Base-by-base conservation (phyloP, 2,329 filamentous ascomycete species). In the Trichoderma citrinoviride region DNA sequence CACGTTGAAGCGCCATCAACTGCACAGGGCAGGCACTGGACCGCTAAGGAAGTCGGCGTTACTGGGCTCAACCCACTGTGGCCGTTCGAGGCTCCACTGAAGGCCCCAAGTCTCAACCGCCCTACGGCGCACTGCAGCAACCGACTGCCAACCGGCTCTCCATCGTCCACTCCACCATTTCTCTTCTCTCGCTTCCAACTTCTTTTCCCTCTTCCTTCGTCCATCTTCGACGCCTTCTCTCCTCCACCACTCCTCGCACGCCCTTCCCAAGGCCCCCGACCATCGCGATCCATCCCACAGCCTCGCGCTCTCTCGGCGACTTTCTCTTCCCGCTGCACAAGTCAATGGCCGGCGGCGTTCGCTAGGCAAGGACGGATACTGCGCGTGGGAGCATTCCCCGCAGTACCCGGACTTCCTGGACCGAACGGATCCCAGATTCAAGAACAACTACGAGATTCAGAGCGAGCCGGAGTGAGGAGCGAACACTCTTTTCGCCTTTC, bases 321-420 rank as follows among this genome's bases (percentile, higher is more conserved):
- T 52, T 33, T 47, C 41, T 62, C 25, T 55, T 12, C 12, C 33
- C 66, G 63, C 66, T 66, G 68, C 67, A 67, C 65, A 76, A 73
- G 82, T 80, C 82, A 83, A 87, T 87, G 85, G 81, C 80, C 82
- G 78, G 80, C 76, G 77, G 81, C 78, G 81, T 81, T 77, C 79
- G 81, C 75, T 86, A 85, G 80, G 73, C 75, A 77, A 76, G 73
- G 77, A 77, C 80, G 80, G 82, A 82, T 81, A 81, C 82, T 83
- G 81, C 83, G 82, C 80, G 81, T 81, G 83, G 82, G 82, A 83
- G 77, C 76, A 72, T 81, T 82, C 81, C 83, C 83, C 83, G 83
- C 83, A 84, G 81, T 81, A 81, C 80, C 81, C 76, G 80, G 70
- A 76, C 70, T 71, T 70, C 56, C 71, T 69, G 68, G 62, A 66